Percentiles rank a stretch among this genome's conserved stretches.
Evolutionary conservation across 768 basidiomycete species (phyloP).

Genomic region (Tylopilus sp.): DNA sequence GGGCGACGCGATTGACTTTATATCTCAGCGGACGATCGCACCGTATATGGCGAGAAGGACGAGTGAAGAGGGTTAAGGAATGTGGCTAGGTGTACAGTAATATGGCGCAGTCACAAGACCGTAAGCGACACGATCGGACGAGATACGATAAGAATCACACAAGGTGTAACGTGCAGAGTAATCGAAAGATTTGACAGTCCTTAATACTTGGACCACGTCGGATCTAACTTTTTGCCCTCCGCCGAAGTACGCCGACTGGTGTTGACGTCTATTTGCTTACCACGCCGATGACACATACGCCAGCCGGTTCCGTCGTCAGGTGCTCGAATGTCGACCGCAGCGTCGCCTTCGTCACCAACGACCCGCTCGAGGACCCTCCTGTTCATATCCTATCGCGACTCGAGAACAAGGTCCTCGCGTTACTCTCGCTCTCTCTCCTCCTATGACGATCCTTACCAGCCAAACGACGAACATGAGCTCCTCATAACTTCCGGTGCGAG

Average conservation of each 20-base stretch:
- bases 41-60: constrained; percentile 13
- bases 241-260: constrained; percentile 7
- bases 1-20: constrained; percentile 28
- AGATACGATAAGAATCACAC: constrained; percentile 28
- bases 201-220: too few species aligned
- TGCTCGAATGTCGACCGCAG: constrained; percentile 30
- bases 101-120: constrained; percentile 28
- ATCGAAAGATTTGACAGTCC: neutral
- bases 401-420: constrained; percentile 45
- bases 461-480: constrained; percentile 56
- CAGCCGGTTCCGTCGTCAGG: constrained; percentile 14
- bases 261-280: constrained; percentile 24
- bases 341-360: constrained; percentile 39
- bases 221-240: too few species aligned
- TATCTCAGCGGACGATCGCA: constrained; percentile 20
- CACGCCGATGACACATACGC: constrained; percentile 17
- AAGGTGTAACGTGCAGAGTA: neutral
- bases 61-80: constrained; percentile 6
- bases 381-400: constrained; percentile 92
- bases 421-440: constrained; percentile 38
- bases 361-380: constrained; percentile 88
- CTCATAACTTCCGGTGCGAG: constrained; percentile 47
- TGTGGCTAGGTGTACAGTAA: constrained; percentile 5
- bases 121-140: constrained; percentile 29
- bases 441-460: constrained; percentile 46